These are phyloP conservation scores for Salvia hispanica DNA, from an alignment of 257 asterid genomes.

Conservation along the genomic window DNA sequence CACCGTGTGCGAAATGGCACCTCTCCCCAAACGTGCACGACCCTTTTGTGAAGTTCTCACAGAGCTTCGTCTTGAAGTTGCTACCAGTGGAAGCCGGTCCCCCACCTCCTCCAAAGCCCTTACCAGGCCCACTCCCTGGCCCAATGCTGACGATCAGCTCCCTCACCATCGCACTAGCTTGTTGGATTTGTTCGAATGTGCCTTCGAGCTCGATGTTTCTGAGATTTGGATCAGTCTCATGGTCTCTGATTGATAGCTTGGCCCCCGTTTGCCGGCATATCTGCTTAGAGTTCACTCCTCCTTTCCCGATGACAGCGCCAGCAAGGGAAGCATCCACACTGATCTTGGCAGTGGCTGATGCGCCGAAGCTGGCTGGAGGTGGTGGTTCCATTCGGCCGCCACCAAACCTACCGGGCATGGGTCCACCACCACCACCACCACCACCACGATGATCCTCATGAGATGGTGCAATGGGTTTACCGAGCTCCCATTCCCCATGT, in stretches of 20 bases:
- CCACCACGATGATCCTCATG: constrained; percentile 57
- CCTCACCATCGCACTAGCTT: constrained; percentile 48
- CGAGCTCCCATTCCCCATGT: constrained; percentile 94
- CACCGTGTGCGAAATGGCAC: constrained; percentile 98
- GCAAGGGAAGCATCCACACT: constrained; percentile 82
- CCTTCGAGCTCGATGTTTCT: constrained; percentile 95
- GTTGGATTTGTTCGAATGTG: constrained; percentile 71
- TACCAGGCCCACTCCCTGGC: no score
- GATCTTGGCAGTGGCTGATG: constrained; percentile 78
- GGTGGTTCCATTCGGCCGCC: constrained; percentile 48
- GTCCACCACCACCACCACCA: constrained; percentile 39
- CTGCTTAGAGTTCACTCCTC: constrained; percentile 90
- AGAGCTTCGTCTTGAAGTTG: constrained; percentile 77
- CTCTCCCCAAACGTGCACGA: constrained; percentile 89
- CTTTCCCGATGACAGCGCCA: constrained; percentile 89
- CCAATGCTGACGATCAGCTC: no score
- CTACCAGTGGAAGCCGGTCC: constrained; percentile 35
- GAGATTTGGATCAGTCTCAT: constrained; percentile 67
- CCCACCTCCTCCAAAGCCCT: not conserved
- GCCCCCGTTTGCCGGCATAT: constrained; percentile 84
- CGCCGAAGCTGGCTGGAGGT: constrained; percentile 70
- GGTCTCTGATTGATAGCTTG: constrained; percentile 72
- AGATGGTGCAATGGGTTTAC: constrained; percentile 50
- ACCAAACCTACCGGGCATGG: constrained; percentile 50
- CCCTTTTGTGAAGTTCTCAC: constrained; percentile 80